Conservation (phyloP, 2,329 filamentous ascomycete species). For the Xylariaceae sp. region DNA sequence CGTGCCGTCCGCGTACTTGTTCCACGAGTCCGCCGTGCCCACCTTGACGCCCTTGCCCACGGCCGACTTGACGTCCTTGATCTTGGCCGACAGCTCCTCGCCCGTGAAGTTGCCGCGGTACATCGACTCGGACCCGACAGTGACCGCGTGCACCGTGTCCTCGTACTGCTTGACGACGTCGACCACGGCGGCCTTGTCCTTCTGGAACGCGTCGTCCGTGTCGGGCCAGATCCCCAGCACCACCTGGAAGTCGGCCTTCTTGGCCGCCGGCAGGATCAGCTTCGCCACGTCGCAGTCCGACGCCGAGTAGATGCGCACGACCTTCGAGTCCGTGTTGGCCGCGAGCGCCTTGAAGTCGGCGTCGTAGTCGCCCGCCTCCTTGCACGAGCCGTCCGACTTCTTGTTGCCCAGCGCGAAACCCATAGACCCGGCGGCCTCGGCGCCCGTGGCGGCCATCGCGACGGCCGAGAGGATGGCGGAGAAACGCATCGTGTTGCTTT, state of each 20-base stretch:
- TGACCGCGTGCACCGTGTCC: constrained; percentile 67
- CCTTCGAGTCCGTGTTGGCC: constrained; percentile 48
- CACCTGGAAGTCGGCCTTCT: constrained; percentile 66
- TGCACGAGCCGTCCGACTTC: constrained; percentile 62
- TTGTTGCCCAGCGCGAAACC: constrained; percentile 71
- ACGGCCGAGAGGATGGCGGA: constrained; percentile 41
- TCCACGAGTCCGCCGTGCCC: constrained; percentile 74
- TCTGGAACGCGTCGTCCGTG: constrained; percentile 61
- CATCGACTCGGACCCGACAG: constrained; percentile 70
- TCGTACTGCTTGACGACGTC: constrained; percentile 50
- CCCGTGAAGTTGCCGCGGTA: constrained; percentile 71
- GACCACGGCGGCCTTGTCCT: constrained; percentile 57
- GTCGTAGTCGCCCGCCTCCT: constrained; percentile 63
- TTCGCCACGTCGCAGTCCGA: constrained; percentile 67
- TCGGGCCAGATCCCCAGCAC: constrained; percentile 69
- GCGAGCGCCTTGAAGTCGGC: constrained; percentile 66
- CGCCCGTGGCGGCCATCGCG: constrained; percentile 40
- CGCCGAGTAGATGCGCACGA: constrained; percentile 70
- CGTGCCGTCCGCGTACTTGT: constrained; percentile 70
- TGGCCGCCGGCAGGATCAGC: constrained; percentile 66
- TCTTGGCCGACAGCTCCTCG: constrained; percentile 60
- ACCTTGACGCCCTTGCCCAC: constrained; percentile 57
- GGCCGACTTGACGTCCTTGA: constrained; percentile 61
- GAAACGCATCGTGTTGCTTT: constrained; percentile 40
- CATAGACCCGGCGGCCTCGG: constrained; percentile 39